These are phyloP conservation scores for Microthyrium microscopicum DNA, from an alignment of 2,329 filamentous ascomycete genomes.

Conservation along the genomic window DNA sequence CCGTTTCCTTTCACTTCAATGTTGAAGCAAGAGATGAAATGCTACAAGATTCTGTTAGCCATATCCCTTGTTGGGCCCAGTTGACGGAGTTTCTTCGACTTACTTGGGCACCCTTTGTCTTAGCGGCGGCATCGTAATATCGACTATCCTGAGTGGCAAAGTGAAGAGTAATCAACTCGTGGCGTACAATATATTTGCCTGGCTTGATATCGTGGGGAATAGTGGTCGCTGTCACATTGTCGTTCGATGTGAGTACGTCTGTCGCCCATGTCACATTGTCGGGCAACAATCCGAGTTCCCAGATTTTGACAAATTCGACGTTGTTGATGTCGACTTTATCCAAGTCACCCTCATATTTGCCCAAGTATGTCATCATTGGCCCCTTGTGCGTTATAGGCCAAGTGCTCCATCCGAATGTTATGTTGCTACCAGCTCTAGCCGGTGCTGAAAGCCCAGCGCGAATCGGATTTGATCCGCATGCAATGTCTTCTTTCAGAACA, in stretches of 20 bases:
- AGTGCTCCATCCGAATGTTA: constrained; percentile 3
- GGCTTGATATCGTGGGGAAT: constrained; percentile 27
- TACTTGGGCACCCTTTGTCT: constrained; percentile 30
- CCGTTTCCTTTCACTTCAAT: constrained; percentile 29
- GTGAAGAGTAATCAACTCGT: constrained; percentile 37
- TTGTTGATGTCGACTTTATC: constrained; percentile 5
- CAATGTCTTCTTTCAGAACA: constrained; percentile 1
- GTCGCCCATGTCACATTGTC: constrained; percentile 20
- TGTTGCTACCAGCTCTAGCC: constrained; percentile 2
- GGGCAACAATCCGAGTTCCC: not conserved
- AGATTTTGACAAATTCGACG: constrained; percentile 7
- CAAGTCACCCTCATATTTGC: constrained; percentile 4
- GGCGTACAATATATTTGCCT: constrained; percentile 37
- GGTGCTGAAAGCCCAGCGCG: not conserved
- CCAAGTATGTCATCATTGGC: constrained; percentile 8
- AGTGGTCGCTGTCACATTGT: constrained; percentile 29
- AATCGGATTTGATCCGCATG: constrained; percentile 2
- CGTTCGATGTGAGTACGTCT: constrained; percentile 23
- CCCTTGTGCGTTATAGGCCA: constrained; percentile 7
- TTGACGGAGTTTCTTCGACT: not conserved
- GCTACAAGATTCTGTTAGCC: constrained; percentile 10
- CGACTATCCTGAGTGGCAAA: constrained; percentile 3
- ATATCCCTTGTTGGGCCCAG: not conserved
- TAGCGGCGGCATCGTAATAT: constrained; percentile 14
- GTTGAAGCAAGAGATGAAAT: constrained; percentile 36